Conservation (phyloP, 495 filamentous ascomycete species). For the Xylaria nigripes region DNA sequence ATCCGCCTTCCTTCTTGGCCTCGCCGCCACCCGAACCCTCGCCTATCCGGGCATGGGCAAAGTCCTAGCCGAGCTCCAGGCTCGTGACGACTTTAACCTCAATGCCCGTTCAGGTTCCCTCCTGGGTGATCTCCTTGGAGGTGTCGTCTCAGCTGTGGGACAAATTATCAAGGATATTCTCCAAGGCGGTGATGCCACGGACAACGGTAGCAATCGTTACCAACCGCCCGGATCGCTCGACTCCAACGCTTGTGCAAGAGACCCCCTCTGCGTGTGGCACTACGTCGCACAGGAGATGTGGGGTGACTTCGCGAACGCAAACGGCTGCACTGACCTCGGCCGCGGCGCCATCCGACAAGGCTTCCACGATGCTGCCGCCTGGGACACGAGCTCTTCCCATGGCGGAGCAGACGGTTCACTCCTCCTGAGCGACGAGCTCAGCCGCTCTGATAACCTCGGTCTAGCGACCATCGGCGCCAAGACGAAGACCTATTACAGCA, state of each 20-base stretch:
- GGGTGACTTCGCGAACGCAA: slow-evolving; percentile 17
- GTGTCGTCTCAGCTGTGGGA: slow-evolving; percentile 16
- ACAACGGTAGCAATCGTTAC: slow-evolving; percentile 14
- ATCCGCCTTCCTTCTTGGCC: slow-evolving; percentile 5
- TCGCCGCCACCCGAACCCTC: slow-evolving; percentile 1
- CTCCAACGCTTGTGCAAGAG: slow-evolving; percentile 21
- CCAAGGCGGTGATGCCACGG: slow-evolving; percentile 15
- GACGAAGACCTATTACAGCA: slow-evolving; percentile 24
- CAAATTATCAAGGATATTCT: slow-evolving; percentile 24
- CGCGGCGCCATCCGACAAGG: slow-evolving; percentile 35
- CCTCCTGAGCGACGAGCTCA: slow-evolving; percentile 25
- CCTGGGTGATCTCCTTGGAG: slow-evolving; percentile 30
- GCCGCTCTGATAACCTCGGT: slow-evolving; percentile 23
- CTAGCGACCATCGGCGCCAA: slow-evolving; percentile 26
- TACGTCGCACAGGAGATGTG: slow-evolving; percentile 33
- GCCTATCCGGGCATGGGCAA: slow-evolving; percentile 26
- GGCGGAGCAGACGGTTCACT: slow-evolving; percentile 38
- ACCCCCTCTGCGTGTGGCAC: slow-evolving; percentile 38
- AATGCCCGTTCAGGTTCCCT: slow-evolving; percentile 21
- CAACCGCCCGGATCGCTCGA: slow-evolving; percentile 16
- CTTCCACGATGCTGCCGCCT: slow-evolving; percentile 34
- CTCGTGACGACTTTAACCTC: slow-evolving; percentile 10
- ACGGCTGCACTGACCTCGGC: slow-evolving; percentile 23
- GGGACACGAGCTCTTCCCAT: slow-evolving; percentile 24
- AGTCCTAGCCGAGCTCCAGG: slow-evolving; percentile 17